phyloP scores from a whole-genome alignment of 345 rosid genomes.

The Lenwebbia sp. region DNA sequence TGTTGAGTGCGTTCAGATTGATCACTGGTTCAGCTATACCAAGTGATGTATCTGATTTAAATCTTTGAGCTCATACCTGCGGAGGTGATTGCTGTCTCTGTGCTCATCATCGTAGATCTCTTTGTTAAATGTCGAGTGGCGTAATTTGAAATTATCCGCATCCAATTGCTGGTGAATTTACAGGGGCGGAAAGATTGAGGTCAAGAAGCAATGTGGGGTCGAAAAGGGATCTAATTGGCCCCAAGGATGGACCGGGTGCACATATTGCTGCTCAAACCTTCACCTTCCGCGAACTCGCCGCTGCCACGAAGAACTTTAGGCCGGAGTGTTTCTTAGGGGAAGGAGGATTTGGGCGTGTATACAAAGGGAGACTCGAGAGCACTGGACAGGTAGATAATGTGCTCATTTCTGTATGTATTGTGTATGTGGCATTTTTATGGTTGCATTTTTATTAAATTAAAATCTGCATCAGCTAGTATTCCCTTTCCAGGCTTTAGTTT shows the following conservation, averaged over 20 bases:
- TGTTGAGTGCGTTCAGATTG: neutral
- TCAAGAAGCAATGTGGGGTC: conserved; percentile 54
- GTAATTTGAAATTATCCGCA: neutral
- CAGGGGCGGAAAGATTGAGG: conserved; percentile 72
- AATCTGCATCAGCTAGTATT: neutral
- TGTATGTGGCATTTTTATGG: neutral
- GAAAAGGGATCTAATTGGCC: conserved; percentile 43
- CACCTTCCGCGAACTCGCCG: conserved; percentile 73
- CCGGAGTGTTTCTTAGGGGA: conserved; percentile 84
- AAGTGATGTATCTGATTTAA: neutral
- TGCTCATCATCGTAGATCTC: neutral
- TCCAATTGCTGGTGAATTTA: neutral
- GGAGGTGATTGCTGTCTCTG: neutral
- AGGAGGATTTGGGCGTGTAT: conserved; percentile 95
- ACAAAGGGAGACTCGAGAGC: conserved; percentile 80
- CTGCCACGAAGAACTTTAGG: conserved; percentile 82
- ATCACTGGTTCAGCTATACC: neutral
- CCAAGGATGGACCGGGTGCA: conserved; percentile 44
- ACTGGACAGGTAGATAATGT: conserved; percentile 60
- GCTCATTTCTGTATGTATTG: neutral
- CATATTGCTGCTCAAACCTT: conserved; percentile 85
- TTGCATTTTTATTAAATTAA: neutral
- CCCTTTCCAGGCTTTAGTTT: neutral
- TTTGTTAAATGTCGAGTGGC: neutral
- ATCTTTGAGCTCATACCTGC: neutral